Base-by-base conservation (phyloP, 805 yeast genomes). In the Pichia insulana region DNA sequence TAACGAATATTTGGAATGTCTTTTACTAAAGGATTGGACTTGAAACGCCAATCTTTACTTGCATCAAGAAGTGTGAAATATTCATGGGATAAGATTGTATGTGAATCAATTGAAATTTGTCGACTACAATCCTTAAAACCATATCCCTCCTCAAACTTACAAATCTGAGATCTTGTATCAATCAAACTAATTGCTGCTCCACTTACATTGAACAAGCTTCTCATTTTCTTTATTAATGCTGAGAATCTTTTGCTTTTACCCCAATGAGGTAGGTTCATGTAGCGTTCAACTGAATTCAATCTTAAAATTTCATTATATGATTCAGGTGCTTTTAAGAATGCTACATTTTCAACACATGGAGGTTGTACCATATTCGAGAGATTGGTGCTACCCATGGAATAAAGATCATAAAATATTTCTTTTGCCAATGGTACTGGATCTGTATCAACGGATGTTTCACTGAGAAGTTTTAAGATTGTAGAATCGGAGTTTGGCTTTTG, bases 21-120 rank as follows among this genome's bases (percentile, higher is more conserved):
- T 17, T 67, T 71, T 1, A 83, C 84, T 37, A 81, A 64, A 0
- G 90, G 90, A 51, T 76, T 80, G 33, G 65, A 61, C 15, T 60
- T 52, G 4, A 80, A 71, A 55, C 94, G 66, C 92, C 94, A 83
- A 54, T 83, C 94, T 30, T 63, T 62, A 5, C 76, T 57, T 2
- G 88, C 78, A 56, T 83, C 84, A 5, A 68, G 55, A 7, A 83
- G 50, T 3, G 76, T 63, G 41, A 83, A 73, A 46, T 70, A 68
- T 2, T 68, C 77, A 7, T 65, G 57, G 0, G 88, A 79, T 30
- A 83, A 59, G 2, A 83, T 68, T 0, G 87, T 68, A 60, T 83
- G 90, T 8, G 77, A 77, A 55, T 83, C 92, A 36, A 83, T 58
- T 7, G 87, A 77, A 2, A 77, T 61, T 17, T 58, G 60, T 40